Conservation (phyloP, 495 filamentous ascomycete species). For the Lindgomyces ingoldianus region DNA sequence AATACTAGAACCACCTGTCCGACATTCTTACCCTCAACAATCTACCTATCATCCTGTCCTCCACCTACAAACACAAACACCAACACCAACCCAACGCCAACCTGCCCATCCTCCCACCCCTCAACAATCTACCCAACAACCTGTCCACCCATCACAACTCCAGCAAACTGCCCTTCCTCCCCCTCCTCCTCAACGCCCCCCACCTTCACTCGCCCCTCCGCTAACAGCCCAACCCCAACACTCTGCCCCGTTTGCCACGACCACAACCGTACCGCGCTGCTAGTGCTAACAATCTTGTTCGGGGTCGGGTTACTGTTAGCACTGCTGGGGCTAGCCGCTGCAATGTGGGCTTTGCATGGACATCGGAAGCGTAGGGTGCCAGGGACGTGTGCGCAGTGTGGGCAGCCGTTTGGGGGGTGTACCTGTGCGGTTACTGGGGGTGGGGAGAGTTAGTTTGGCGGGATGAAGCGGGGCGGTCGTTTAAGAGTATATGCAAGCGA, state of each 20-base stretch:
- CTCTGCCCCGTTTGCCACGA: neutral
- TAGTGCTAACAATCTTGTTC: constrained; percentile 13
- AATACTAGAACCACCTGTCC: neutral
- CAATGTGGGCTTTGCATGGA: neutral
- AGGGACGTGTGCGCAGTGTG: neutral
- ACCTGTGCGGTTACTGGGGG: neutral
- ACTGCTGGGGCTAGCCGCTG: neutral
- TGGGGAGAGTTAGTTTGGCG: too few species aligned
- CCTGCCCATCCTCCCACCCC: too few species aligned
- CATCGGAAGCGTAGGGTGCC: neutral
- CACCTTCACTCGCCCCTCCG: too few species aligned
- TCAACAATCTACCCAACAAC: too few species aligned
- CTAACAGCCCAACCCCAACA: too few species aligned
- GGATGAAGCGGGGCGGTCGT: too few species aligned
- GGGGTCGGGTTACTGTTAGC: constrained; percentile 17
- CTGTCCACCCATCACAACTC: too few species aligned
- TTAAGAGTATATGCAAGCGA: neutral
- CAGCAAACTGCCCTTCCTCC: too few species aligned
- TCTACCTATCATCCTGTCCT: neutral
- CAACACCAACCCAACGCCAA: too few species aligned
- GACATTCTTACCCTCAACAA: neutral
- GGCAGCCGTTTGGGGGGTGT: neutral
- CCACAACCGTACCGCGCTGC: constrained; percentile 1
- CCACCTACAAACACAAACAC: neutral
- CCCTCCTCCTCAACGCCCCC: too few species aligned